Evolutionary conservation across 352 stramenopile genomes (phyloP).

Genomic region (Phytopythium helicoides): DNA sequence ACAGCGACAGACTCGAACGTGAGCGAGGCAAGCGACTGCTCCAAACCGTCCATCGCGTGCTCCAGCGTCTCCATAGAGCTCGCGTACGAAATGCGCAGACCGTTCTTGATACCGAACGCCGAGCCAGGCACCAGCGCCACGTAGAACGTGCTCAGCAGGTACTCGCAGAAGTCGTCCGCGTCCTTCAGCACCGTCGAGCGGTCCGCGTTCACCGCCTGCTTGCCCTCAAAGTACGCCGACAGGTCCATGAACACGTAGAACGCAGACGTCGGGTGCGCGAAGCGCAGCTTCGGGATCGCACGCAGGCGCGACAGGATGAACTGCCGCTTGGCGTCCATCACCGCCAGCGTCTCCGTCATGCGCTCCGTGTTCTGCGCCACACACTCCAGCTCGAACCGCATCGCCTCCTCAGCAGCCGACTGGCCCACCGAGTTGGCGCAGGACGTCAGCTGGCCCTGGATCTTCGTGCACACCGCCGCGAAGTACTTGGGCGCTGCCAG

Average conservation of each 20-base stretch:
- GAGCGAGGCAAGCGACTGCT: slow-evolving; percentile 9
- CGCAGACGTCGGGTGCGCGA: slow-evolving; percentile 86
- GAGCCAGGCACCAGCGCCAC: slow-evolving; percentile 94
- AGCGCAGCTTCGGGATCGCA: slow-evolving; percentile 79
- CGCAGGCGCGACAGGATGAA: slow-evolving; percentile 82
- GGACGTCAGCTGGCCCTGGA: slow-evolving; percentile 95
- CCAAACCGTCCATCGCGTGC: slow-evolving; percentile 59
- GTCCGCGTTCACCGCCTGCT: slow-evolving; percentile 34
- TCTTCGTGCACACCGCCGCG: slow-evolving; percentile 81
- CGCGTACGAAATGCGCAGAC: slow-evolving; percentile 95
- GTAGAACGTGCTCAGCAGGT: slow-evolving; percentile 89
- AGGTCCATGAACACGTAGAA: slow-evolving; percentile 97
- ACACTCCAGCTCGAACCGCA: slow-evolving; percentile 76
- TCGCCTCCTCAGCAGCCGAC: slow-evolving; percentile 86
- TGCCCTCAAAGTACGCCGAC: slow-evolving; percentile 52
- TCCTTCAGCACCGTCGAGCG: slow-evolving; percentile 29
- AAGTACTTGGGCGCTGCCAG: slow-evolving; percentile 72
- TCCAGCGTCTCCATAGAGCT: slow-evolving; percentile 89
- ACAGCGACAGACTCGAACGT: too few relatives aligned
- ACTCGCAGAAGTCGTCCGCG: slow-evolving; percentile 85
- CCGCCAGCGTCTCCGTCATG: slow-evolving; percentile 43
- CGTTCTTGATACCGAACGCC: slow-evolving; percentile 91
- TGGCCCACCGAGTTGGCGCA: slow-evolving; percentile 93
- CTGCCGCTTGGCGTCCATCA: slow-evolving; percentile 86
- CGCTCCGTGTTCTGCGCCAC: slow-evolving; percentile 37